Percentiles rank a stretch among this genome's conserved stretches.
phyloP scores from a whole-genome alignment of 345 rosid genomes.

The Bruguiera parviflora region DNA sequence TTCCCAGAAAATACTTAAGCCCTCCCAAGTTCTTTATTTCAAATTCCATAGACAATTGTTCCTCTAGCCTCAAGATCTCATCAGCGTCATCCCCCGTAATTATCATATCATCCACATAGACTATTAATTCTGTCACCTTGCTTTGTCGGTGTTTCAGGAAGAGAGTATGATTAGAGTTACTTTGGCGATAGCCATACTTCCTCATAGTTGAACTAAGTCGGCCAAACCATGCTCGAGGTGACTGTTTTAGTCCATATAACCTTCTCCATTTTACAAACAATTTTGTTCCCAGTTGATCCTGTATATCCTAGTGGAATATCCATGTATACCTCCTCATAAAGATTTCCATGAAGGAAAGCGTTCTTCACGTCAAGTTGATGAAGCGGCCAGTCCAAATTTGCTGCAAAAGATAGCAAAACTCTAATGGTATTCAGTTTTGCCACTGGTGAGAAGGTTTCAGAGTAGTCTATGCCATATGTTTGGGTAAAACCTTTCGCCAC shows the following conservation, averaged over 20 bases:
- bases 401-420: background rate
- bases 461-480: background rate
- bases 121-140: background rate
- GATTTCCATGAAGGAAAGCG: background rate
- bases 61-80: background rate
- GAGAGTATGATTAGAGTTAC: background rate
- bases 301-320: background rate
- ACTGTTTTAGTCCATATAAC: background rate
- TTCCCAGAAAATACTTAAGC: background rate
- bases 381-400: background rate
- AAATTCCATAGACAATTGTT: background rate
- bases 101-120: too few relatives aligned
- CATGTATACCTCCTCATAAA: background rate
- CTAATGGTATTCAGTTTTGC: background rate
- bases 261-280: background rate
- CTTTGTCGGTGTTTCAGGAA: background rate
- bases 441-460: background rate
- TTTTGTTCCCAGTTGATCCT: background rate
- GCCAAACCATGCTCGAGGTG: background rate
- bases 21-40: background rate
- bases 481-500: background rate
- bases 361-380: background rate
- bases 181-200: background rate
- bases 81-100: background rate
- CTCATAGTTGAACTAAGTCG: background rate